These are phyloP conservation scores for Penicillium digitatum DNA, from an alignment of 2,329 filamentous ascomycete species.

Conservation along the genomic window DNA sequence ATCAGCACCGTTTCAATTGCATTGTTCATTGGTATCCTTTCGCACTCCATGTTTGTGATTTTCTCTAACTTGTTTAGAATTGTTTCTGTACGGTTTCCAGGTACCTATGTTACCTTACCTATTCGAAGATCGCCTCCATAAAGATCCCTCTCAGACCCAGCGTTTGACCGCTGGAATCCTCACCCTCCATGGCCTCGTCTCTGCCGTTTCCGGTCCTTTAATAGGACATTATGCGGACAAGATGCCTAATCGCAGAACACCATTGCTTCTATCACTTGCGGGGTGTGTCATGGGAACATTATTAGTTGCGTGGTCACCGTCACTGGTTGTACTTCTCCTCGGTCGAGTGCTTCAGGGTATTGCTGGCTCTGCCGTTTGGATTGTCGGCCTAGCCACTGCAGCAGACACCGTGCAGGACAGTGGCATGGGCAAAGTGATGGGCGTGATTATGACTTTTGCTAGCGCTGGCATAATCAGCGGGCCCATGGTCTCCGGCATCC, in stretches of 20 bases:
- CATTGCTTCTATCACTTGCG: slow-evolving; percentile 12
- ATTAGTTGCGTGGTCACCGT: slow-evolving; percentile 8
- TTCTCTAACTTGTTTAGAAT: slow-evolving; percentile 20
- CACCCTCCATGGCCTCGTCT: slow-evolving; percentile 25
- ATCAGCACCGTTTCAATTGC: neutral
- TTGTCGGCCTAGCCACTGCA: slow-evolving; percentile 23
- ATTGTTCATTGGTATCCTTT: neutral
- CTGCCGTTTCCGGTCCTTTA: slow-evolving; percentile 7
- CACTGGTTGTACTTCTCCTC: slow-evolving; percentile 7
- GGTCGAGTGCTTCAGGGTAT: slow-evolving; percentile 5
- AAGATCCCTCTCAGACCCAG: slow-evolving; percentile 25
- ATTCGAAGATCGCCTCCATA: slow-evolving; percentile 27
- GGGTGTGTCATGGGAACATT: slow-evolving; percentile 14
- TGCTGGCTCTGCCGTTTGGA: slow-evolving; percentile 23
- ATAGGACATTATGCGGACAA: slow-evolving; percentile 15
- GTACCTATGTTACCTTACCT: slow-evolving; percentile 35
- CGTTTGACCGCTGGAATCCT: slow-evolving; percentile 24
- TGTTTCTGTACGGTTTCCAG: slow-evolving; percentile 33
- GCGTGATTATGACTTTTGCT: slow-evolving; percentile 14
- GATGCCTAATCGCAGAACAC: neutral
- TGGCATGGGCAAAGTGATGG: slow-evolving; percentile 21
- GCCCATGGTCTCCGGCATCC: slow-evolving; percentile 16
- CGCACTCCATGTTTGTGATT: neutral
- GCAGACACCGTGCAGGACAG: slow-evolving; percentile 13
- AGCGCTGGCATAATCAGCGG: slow-evolving; percentile 16